Evolutionary conservation across 2,329 filamentous ascomycete genomes (phyloP).

Genomic region (Fusarium sp.): DNA sequence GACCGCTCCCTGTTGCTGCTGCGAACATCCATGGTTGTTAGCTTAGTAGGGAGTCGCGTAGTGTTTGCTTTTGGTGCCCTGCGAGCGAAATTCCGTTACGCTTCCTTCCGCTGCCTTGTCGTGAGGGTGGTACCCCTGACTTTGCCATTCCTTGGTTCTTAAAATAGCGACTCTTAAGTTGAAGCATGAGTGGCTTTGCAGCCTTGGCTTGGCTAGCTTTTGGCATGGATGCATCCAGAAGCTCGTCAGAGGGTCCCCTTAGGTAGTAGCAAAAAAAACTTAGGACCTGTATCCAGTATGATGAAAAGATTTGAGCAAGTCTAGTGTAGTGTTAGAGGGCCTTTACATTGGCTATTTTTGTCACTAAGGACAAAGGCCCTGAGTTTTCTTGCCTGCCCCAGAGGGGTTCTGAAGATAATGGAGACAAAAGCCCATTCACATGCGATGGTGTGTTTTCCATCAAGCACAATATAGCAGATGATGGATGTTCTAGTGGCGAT

Average conservation of each 20-base stretch:
- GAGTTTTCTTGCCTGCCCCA: not conserved
- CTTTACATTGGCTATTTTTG: not conserved
- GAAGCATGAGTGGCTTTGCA: slow-evolving; percentile 12
- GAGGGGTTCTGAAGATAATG: slow-evolving; percentile 7
- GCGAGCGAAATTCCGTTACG: slow-evolving; percentile 2
- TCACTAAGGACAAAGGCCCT: not conserved
- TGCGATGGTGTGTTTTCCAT: slow-evolving; percentile 5
- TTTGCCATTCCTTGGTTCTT: slow-evolving; percentile 41
- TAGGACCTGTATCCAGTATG: not conserved
- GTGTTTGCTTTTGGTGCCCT: slow-evolving; percentile 1
- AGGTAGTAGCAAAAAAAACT: not conserved
- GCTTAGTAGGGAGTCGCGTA: not conserved
- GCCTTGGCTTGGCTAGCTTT: slow-evolving; percentile 13
- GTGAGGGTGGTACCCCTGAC: slow-evolving; percentile 42
- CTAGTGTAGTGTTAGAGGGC: not conserved
- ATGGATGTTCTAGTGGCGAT: slow-evolving; percentile 29
- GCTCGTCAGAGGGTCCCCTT: not conserved
- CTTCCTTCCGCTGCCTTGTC: not conserved
- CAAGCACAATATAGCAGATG: slow-evolving; percentile 9
- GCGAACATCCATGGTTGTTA: slow-evolving; percentile 24
- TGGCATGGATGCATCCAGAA: slow-evolving; percentile 30
- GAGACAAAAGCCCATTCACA: slow-evolving; percentile 17
- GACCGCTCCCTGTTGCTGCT: slow-evolving; percentile 40
- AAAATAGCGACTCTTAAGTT: slow-evolving; percentile 38
- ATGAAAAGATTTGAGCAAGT: not conserved